phyloP scores from a whole-genome alignment of 177 flowering plant species.

The Telopea speciosissima region DNA sequence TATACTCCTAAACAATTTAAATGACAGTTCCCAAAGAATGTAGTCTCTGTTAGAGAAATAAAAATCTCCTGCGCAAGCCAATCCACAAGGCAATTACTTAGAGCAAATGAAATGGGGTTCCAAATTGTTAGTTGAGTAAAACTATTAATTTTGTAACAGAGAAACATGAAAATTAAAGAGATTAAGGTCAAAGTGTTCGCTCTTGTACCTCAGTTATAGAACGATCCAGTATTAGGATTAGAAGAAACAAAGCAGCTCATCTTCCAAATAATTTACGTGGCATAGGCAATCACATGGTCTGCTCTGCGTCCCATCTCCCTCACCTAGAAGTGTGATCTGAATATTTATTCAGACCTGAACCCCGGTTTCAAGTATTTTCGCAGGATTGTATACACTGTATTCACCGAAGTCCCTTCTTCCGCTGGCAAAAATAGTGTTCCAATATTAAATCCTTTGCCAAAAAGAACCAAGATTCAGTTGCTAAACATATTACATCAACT shows the following conservation, averaged over 20 bases:
- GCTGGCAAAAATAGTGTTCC: constrained; percentile 51
- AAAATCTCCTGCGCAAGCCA: neutral
- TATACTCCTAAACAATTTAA: no score
- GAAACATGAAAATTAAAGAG: no score
- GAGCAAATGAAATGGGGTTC: neutral
- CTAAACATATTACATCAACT: constrained; percentile 2
- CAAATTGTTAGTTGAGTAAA: neutral
- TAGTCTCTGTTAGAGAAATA: no score
- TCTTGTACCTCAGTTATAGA: neutral
- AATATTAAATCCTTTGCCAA: constrained; percentile 45
- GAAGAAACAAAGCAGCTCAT: neutral
- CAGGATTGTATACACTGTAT: constrained; percentile 80
- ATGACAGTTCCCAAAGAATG: neutral
- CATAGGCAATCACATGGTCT: neutral
- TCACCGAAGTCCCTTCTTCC: constrained; percentile 88
- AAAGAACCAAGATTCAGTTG: constrained; percentile 20
- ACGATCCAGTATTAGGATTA: neutral
- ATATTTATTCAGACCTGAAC: neutral
- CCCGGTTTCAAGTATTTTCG: constrained; percentile 24
- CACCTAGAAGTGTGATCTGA: neutral
- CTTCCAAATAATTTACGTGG: neutral
- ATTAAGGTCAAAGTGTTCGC: neutral
- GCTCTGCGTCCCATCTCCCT: neutral
- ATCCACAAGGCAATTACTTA: neutral
- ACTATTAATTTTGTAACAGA: neutral